Conservation (phyloP, 2,329 filamentous ascomycete genomes). For the Colletotrichum spinosum region DNA sequence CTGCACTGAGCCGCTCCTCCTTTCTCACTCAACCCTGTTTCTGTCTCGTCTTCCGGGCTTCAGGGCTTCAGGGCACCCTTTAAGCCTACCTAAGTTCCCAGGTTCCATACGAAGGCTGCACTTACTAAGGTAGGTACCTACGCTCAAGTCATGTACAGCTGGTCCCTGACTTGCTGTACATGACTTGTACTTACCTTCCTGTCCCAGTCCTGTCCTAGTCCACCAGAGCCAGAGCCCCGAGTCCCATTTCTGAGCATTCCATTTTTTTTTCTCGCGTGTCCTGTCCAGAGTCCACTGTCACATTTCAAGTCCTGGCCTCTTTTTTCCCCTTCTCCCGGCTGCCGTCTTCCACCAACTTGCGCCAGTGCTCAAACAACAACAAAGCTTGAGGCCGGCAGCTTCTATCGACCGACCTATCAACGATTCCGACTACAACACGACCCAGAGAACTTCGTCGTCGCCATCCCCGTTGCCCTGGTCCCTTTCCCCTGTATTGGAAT, state of each 20-base stretch:
- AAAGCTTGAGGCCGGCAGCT: neutral
- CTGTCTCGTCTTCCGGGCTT: too few relatives aligned
- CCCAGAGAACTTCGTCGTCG: neutral
- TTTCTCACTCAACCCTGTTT: too few relatives aligned
- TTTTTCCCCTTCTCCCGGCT: conserved; percentile 2
- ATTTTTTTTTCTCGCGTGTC: conserved; percentile 32
- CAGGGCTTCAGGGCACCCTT: neutral
- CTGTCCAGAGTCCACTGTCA: conserved; percentile 16
- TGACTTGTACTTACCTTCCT: neutral
- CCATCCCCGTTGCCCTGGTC: conserved; percentile 6
- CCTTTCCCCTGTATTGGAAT: neutral
- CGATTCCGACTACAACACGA: conserved; percentile 13
- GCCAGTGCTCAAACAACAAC: conserved; percentile 7
- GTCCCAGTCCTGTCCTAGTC: conserved; percentile 11
- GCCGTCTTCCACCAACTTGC: conserved; percentile 15
- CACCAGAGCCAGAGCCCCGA: conserved; percentile 4
- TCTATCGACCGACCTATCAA: conserved; percentile 1
- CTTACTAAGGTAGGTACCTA: neutral
- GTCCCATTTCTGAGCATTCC: conserved; percentile 31
- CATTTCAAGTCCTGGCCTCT: conserved; percentile 9
- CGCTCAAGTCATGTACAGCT: too few relatives aligned
- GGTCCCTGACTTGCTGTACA: neutral
- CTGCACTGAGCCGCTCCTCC: too few relatives aligned
- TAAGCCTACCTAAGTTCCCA: neutral
- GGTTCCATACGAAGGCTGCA: too few relatives aligned